Base-by-base conservation (phyloP, 1,139 yeast species). In the Kurtzmaniella quercitrusa region DNA sequence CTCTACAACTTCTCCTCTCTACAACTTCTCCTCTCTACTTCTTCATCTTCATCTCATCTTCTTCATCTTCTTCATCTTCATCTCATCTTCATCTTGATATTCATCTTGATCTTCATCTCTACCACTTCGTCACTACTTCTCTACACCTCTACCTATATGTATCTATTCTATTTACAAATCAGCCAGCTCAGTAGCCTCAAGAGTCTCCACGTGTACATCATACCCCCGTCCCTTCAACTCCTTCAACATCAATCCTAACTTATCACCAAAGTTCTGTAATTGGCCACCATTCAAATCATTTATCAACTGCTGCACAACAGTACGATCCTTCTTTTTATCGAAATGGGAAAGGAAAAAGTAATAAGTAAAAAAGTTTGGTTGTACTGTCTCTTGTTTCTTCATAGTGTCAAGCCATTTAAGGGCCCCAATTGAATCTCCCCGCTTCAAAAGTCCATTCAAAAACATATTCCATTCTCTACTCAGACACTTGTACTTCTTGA, bases 381-480 rank as follows among this genome's bases (percentile, higher is more conserved):
- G 55, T 14, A 44, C 43, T 11, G 46, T 45, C 8, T 53, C 42
- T 45, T 61, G 61, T 17, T 50, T 46, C 56, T 53, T 65, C 50
- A 63, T 59, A 36, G 53, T 55, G 4, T 57, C 49, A 50, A 71
- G 74, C 55, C 76, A 74, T 6, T 61, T 55, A 40, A 66, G 50
- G 1, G 82, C 80, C 50, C 69, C 64, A 16, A 54, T 57, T 19
- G 54, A 42, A 34, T 66, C 69, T 40, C 68, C 59, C 41, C 65
- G 67, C 34, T 54, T 52, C 38, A 73, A 60, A 46, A 75, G 68
- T 3, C 80, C 79, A 29, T 66, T 67, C 48, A 86, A 75, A 61
- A 85, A 68, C 58, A 77, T 70, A 58, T 85, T 83, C 77, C 83
- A 84, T 38, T 75, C 65, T 40, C 81, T 65, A 7, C 78, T 60